These are phyloP conservation scores for Pseudogymnoascus sp. DNA, from an alignment of 2,329 filamentous ascomycete genomes.

Conservation along the genomic window DNA sequence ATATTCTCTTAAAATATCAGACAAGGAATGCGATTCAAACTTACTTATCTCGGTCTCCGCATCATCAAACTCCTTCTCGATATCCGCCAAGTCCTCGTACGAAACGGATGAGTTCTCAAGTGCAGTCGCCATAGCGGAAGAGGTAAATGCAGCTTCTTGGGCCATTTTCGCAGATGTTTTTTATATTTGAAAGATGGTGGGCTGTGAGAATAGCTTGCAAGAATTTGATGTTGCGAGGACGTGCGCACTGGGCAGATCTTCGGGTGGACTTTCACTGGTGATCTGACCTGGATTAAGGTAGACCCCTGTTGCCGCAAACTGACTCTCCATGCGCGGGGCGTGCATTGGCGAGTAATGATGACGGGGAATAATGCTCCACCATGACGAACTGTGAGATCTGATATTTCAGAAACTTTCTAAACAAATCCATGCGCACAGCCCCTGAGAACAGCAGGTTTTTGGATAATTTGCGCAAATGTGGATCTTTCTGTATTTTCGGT, in stretches of 20 bases:
- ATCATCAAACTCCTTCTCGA: constrained; percentile 79
- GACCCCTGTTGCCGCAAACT: not conserved
- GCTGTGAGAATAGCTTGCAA: constrained; percentile 6
- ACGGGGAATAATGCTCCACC: not conserved
- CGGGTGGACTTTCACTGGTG: not conserved
- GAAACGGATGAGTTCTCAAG: constrained; percentile 40
- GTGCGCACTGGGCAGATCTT: not conserved
- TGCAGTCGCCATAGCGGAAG: constrained; percentile 17
- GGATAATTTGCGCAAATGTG: not conserved
- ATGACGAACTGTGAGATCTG: not conserved
- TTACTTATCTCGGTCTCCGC: constrained; percentile 74
- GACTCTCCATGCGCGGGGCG: not conserved
- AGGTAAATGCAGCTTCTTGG: not conserved
- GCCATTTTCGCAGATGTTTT: not conserved
- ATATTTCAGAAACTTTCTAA: not conserved
- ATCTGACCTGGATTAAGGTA: constrained; percentile 4
- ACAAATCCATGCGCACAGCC: not conserved
- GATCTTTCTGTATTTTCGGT: not conserved
- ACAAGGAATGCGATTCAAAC: constrained; percentile 28
- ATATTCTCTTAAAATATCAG: constrained; percentile 1
- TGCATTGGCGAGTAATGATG: constrained; percentile 6
- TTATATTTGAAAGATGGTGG: not conserved
- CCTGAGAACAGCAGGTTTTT: not conserved
- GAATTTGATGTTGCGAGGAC: constrained; percentile 5
- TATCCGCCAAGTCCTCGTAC: constrained; percentile 68